phyloP scores from a whole-genome alignment of 2,329 filamentous ascomycete species.

The Penicillium crustosum region DNA sequence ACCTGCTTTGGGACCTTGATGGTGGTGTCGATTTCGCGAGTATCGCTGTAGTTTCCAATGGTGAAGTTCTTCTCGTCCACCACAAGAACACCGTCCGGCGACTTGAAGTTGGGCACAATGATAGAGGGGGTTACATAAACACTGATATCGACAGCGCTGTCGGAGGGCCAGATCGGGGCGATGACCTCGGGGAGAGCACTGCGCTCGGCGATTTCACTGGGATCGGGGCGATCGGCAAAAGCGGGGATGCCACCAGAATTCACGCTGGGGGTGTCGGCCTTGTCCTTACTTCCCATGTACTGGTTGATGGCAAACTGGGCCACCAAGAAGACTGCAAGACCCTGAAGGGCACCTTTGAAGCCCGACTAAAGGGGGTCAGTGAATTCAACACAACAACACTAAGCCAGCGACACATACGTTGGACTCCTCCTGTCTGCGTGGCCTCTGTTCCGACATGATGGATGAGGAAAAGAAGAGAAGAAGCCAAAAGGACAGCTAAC shows the following conservation, averaged over 20 bases:
- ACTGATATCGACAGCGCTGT: constrained; percentile 76
- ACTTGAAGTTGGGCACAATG: constrained; percentile 62
- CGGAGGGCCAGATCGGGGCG: constrained; percentile 82
- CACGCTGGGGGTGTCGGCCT: constrained; percentile 19
- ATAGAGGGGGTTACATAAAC: constrained; percentile 80
- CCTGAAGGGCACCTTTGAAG: constrained; percentile 52
- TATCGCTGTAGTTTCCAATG: constrained; percentile 76
- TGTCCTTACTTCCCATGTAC: constrained; percentile 49
- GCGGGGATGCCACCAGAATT: constrained; percentile 54
- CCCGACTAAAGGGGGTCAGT: constrained; percentile 39
- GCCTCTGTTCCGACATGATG: constrained; percentile 43
- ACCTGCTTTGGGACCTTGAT: constrained; percentile 76
- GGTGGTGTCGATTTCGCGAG: constrained; percentile 70
- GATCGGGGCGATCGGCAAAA: constrained; percentile 63
- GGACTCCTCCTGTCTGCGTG: constrained; percentile 38
- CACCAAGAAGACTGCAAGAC: constrained; percentile 59
- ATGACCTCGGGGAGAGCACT: constrained; percentile 65
- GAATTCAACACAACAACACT: constrained; percentile 6
- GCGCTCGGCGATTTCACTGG: constrained; percentile 36
- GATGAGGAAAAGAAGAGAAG: constrained; percentile 13
- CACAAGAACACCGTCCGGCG: constrained; percentile 67
- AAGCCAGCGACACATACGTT: constrained; percentile 25
- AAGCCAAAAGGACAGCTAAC: constrained; percentile 12
- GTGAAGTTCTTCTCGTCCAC: constrained; percentile 78
- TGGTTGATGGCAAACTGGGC: constrained; percentile 59